Percentiles rank a stretch among this genome's conserved stretches.
phyloP scores from a whole-genome alignment of 345 rosid species.

The Eutrema yunnanense region DNA sequence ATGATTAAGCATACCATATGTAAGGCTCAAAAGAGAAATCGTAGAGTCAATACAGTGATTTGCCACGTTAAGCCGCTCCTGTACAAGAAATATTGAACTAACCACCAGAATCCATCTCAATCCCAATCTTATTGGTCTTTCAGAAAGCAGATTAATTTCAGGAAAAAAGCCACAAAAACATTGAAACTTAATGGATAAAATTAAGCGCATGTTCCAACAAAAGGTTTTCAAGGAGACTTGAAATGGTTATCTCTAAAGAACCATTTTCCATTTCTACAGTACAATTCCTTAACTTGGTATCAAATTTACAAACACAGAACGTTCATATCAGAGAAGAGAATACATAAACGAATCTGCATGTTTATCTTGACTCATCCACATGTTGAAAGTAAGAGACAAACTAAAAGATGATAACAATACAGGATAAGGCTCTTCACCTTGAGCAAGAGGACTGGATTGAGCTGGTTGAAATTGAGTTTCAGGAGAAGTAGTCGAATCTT shows the following conservation, averaged over 20 bases:
- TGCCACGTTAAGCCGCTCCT: not conserved
- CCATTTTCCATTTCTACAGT: not conserved
- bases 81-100: not conserved
- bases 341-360: not conserved
- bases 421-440: slow-evolving; percentile 29
- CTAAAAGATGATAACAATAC: not conserved
- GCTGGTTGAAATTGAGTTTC: slow-evolving; percentile 34
- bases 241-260: not conserved
- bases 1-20: slow-evolving; percentile 9
- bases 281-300: not conserved
- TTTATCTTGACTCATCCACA: not conserved
- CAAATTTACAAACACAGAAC: not conserved
- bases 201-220: not conserved
- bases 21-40: not conserved
- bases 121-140: not conserved
- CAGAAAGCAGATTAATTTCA: not conserved
- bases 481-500: slow-evolving; percentile 35
- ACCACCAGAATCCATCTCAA: not conserved
- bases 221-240: not conserved
- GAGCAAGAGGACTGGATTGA: slow-evolving; percentile 36
- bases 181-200: not conserved
- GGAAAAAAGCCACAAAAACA: not conserved
- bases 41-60: not conserved
- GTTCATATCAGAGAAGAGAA: not conserved
- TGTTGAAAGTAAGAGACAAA: not conserved